phyloP scores from a whole-genome alignment of 164 flowering plant genomes.

The Vitis rupestris region DNA sequence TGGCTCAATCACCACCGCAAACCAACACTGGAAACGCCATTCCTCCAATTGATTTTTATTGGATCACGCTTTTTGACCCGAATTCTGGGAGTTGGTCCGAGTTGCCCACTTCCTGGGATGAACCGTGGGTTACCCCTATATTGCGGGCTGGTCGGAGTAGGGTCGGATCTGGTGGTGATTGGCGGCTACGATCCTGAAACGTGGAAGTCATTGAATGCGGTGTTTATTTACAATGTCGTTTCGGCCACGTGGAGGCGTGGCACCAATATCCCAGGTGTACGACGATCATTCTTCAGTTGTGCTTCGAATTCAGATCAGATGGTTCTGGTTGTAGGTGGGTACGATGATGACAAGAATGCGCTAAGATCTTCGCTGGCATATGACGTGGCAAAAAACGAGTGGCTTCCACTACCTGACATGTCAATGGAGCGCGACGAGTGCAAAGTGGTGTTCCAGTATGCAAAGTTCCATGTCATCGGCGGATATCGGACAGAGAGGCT shows the following conservation, averaged over 20 bases:
- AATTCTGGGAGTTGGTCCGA: neutral
- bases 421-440: conserved; percentile 1
- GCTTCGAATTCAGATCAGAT: neutral
- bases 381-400: neutral
- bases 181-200: neutral
- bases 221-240: neutral
- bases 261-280: neutral
- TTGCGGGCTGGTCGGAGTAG: neutral
- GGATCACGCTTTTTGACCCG: neutral
- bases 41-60: neutral
- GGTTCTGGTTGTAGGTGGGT: neutral
- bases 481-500: neutral
- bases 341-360: conserved; percentile 1
- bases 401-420: neutral
- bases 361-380: neutral
- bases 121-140: neutral
- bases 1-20: neutral
- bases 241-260: neutral
- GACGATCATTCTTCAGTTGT: too few species aligned
- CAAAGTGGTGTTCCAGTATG: neutral
- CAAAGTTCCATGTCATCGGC: neutral
- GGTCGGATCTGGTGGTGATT: neutral
- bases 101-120: neutral
- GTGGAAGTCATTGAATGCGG: neutral
- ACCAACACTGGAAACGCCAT: too few species aligned